Evolutionary conservation across 371 early-diverging fungal genomes (phyloP), one percentile per base, ranked within the genome.

Genomic region (Dinochytrium kinnereticum): DNA sequence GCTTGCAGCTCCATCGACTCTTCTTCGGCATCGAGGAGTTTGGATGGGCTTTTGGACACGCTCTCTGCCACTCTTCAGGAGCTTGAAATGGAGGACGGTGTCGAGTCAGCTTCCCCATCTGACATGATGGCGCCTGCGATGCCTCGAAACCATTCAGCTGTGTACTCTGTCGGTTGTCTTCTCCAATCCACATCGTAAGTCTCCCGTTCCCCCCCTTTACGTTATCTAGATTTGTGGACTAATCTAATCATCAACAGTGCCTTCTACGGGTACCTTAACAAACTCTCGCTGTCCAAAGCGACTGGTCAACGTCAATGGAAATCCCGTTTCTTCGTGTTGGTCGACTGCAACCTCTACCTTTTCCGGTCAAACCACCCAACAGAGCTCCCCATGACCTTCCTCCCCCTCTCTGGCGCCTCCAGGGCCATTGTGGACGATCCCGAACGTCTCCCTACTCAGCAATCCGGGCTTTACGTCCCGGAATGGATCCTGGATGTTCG

Each of bases 401-500:
- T 73, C 40, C 74, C 74, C n/a, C 13, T 73, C 49, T 30, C 44
- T 21, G 3, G 24, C 10, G 44, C 66, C 17, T n/a, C 38, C 30
- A 24, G 44, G 13, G 39, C 13, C 44, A 2, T 30, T 17, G 7
- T 44, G 2, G 28, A 37, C 39, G 36, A 40, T 26, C 49, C 49
- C 49, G 49, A 44, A 44, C 10, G 21, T 21, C 55, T 53, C 55
- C 55, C 55, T 26, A 5, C 13, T 26, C 7, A 53, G 5, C 13
- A 53, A 13, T 5, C 10, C 10, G 26, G 55, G n/a, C 5, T 19
- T 0, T 51, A 33, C 30, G 19, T 3, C 24, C 7, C 31, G 26
- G 69, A 49, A 36, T 68, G 74, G 69, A 19, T 67, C 10, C 59
- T 73, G 1, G 55, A 73, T 21, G 50, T 73, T 15, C 68, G 68